A percentile compares a stretch with the other conserved stretches of the same genome.
Conservation (phyloP, 192 early-diverging fungal species). For the Geranomyces michiganensis region DNA sequence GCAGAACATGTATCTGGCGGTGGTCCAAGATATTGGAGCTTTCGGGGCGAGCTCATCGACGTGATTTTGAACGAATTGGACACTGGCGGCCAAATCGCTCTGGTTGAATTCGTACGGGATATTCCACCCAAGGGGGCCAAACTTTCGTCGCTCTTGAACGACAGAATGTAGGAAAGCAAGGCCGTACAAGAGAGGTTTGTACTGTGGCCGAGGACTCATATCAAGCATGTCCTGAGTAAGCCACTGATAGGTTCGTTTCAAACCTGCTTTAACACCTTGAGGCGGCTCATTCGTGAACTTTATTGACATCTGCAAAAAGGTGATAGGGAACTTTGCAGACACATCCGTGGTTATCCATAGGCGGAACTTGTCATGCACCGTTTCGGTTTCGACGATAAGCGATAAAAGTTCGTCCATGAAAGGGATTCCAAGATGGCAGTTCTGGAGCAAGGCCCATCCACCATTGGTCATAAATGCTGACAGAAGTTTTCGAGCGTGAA, state of each 20-base stretch:
- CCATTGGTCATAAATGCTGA: constrained; percentile 65
- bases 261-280: constrained; percentile 67
- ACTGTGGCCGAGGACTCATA: constrained; percentile 65
- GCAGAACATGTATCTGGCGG: constrained; percentile 70
- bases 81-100: constrained; percentile 63
- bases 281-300: constrained; percentile 73
- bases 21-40: constrained; percentile 62
- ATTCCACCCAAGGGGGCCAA: constrained; percentile 71
- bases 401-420: constrained; percentile 67
- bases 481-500: constrained; percentile 64
- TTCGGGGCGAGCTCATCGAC: constrained; percentile 70
- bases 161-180: constrained; percentile 69
- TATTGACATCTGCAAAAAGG: constrained; percentile 66
- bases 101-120: constrained; percentile 76
- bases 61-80: constrained; percentile 72
- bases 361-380: constrained; percentile 66
- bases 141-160: constrained; percentile 67
- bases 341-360: constrained; percentile 70
- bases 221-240: constrained; percentile 72
- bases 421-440: constrained; percentile 68
- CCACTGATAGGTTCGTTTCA: constrained; percentile 70
- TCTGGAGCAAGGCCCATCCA: constrained; percentile 68
- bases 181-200: constrained; percentile 67
- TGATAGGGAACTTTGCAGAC: constrained; percentile 64
- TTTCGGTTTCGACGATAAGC: constrained; percentile 60